Evolutionary conservation across 2,329 filamentous ascomycete species (phyloP), one percentile per base, ranked within the genome.

Genomic region (Penicillium verrucosum): DNA sequence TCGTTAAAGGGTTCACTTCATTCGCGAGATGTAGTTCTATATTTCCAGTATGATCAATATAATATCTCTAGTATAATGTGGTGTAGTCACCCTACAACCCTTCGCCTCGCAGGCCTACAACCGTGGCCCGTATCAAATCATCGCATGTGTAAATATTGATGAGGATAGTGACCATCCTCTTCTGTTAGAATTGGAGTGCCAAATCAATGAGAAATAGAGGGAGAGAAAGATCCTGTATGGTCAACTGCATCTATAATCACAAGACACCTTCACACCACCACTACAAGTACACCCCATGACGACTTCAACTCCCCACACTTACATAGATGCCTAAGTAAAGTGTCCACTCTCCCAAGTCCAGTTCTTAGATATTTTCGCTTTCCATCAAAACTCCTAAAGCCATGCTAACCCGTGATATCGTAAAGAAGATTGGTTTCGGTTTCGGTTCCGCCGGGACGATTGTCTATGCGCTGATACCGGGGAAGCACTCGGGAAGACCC

Each of bases 401-500:
- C 48, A 56, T 56, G 54, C 54, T 56, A 56, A 46, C 54, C 54
- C 54, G 54, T 56, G 42, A 46, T 56, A 45, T 56, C 54, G 54
- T 56, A 51, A 52, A 41, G 36, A 52, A 45, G 27, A 54, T 34
- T 48, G 25, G 36, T 45, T 27, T 34, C 21, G 25, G 36, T 45
- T 27, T 34, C 21, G 16, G 44, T 52, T 52, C 34, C 29, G 34
- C 41, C 10, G 27, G 29, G 8, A 5, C 29, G 29, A n/a, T 23
- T 45, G n/a, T 36, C 45, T 43, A 61, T 50, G 46, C 53, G 55
- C 44, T 60, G 23, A 66, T 45, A 44, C 58, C 60, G 16, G 86
- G 86, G 77, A 92, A 92, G 77, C 89, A 92, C 41, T 90, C 87
- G 49, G 80, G 72, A 29, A 90, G 78, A 41, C 81, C 80, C 79